phyloP scores from a whole-genome alignment of 1,284 basidiomycete genomes.

The Irpex sp. region DNA sequence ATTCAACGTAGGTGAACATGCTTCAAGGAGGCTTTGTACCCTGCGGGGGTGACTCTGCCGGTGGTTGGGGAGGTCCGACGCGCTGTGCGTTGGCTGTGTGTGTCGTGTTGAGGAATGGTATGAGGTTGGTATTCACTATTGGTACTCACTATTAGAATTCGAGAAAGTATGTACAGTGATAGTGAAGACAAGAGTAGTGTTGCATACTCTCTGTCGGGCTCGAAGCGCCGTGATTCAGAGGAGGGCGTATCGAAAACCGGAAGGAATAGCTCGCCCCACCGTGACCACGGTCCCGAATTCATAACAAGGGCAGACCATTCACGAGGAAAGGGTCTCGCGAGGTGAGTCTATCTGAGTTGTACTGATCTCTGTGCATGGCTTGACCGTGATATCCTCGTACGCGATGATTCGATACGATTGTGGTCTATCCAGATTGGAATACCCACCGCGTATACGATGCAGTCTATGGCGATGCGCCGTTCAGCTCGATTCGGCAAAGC shows the following conservation, averaged over 20 bases:
- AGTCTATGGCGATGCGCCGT: neutral
- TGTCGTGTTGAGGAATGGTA: neutral
- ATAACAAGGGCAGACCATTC: neutral
- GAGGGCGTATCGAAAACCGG: no score
- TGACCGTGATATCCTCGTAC: neutral
- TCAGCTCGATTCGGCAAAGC: neutral
- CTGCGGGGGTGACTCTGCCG: neutral
- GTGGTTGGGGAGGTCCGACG: neutral
- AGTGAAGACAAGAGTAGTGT: neutral
- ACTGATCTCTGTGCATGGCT: neutral
- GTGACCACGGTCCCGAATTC: neutral
- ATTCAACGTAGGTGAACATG: neutral
- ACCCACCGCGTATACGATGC: neutral
- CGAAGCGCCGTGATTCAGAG: no score
- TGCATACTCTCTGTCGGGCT: neutral
- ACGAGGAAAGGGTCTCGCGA: neutral
- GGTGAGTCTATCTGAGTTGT: neutral
- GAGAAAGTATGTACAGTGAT: no score
- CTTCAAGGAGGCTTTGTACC: neutral
- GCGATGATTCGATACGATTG: neutral
- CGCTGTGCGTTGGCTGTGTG: neutral
- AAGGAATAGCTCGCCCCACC: no score
- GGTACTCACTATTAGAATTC: no score
- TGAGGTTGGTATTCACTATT: no score
- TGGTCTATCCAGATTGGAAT: neutral